These are phyloP conservation scores for Sutorius australiensis DNA, from an alignment of 768 basidiomycete genomes.

Conservation along the genomic window DNA sequence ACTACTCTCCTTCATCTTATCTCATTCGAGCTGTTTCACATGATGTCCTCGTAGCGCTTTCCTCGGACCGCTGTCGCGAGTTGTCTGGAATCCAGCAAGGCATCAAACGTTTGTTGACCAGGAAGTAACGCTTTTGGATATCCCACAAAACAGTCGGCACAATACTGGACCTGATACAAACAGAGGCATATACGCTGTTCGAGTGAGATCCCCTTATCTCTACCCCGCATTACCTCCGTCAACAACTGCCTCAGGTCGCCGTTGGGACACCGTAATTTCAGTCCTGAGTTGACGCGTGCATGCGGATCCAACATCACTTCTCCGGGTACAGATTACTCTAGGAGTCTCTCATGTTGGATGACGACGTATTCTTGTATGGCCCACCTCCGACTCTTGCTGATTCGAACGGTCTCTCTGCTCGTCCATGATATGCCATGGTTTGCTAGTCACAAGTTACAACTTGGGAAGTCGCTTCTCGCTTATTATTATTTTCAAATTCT, in stretches of 20 bases:
- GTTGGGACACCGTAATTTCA: too few relatives aligned
- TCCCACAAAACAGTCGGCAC: background rate
- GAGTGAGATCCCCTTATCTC: background rate
- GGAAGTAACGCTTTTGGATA: background rate
- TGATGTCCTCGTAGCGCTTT: background rate
- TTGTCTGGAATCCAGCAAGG: background rate
- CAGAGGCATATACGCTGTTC: slow-evolving; percentile 11
- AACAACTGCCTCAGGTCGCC: background rate
- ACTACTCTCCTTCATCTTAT: background rate
- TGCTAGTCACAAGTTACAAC: too few relatives aligned
- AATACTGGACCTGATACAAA: background rate
- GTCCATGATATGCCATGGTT: background rate
- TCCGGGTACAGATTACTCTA: background rate
- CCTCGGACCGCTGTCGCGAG: background rate
- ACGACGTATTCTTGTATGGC: background rate
- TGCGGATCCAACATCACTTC: background rate
- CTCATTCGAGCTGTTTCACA: background rate
- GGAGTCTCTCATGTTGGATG: background rate
- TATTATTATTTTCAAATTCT: background rate
- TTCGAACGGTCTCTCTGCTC: background rate
- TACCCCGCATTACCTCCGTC: background rate
- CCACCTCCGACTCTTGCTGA: background rate
- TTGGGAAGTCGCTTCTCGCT: background rate
- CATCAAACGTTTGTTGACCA: background rate
- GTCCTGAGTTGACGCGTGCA: too few relatives aligned